Percentiles rank a stretch among this genome's conserved stretches.
Evolutionary conservation across 805 yeast genomes (phyloP).

Genomic region (Candida anglica): DNA sequence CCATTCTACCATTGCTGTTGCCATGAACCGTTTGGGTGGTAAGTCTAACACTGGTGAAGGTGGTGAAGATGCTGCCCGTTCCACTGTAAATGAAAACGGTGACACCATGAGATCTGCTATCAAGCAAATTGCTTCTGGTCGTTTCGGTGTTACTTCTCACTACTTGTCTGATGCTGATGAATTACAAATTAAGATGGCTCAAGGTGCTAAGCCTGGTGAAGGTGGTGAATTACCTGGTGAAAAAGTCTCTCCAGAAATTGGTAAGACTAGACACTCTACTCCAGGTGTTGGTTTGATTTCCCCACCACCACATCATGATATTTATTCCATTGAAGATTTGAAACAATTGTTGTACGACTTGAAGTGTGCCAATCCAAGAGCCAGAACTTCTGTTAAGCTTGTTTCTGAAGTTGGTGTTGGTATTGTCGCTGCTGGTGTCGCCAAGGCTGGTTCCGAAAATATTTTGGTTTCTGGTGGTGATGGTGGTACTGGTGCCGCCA

Average conservation of each 20-base stretch:
- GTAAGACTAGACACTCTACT: conserved; percentile 93
- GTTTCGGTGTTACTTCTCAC: conserved; percentile 96
- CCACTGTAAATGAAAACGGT: conserved; percentile 75
- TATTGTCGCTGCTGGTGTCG: conserved; percentile 98
- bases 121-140: conserved; percentile 95
- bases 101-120: conserved; percentile 99
- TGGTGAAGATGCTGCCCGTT: conserved; percentile 95
- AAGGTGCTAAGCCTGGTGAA: conserved; percentile 99
- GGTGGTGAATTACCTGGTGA: conserved; percentile 98
- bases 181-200: conserved; percentile 97
- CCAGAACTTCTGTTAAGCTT: conserved; percentile 92
- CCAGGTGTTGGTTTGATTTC: conserved; percentile 96
- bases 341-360: conserved; percentile 94
- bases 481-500: conserved; percentile 99
- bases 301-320: conserved; percentile 99
- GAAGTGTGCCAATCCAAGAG: conserved; percentile 95
- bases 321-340: conserved; percentile 95
- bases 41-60: conserved; percentile 99
- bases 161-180: conserved; percentile 96
- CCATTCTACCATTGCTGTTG: conserved; percentile 95
- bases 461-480: conserved; percentile 95
- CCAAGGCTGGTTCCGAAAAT: conserved; percentile 97
- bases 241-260: conserved; percentile 84
- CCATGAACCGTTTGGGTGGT: conserved; percentile 97
- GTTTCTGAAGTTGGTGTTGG: conserved; percentile 99